These are phyloP conservation scores for Alternaria sp. DNA, from an alignment of 2,329 filamentous ascomycete genomes.

Conservation along the genomic window DNA sequence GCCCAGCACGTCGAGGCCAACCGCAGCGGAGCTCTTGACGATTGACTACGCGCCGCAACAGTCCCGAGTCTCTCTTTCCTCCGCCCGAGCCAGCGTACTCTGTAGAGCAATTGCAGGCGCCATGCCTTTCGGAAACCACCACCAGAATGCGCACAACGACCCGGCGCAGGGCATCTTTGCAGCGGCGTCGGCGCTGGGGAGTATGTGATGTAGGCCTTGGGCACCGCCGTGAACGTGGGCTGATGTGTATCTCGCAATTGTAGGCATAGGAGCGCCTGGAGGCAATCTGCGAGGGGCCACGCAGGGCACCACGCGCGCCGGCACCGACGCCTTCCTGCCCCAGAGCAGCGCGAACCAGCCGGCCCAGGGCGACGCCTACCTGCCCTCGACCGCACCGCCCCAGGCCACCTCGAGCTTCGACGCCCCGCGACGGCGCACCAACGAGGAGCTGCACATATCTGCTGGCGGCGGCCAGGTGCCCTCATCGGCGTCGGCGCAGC, in stretches of 20 bases:
- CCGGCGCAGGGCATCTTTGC: constrained; percentile 54
- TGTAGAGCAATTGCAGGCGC: constrained; percentile 21
- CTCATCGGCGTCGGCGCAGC: constrained; percentile 40
- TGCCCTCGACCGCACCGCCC: constrained; percentile 40
- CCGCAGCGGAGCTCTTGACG: constrained; percentile 7
- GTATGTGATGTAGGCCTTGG: neutral
- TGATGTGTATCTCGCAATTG: constrained; percentile 1
- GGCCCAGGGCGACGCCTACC: constrained; percentile 19
- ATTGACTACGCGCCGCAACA: constrained; percentile 16
- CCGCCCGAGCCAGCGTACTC: constrained; percentile 1
- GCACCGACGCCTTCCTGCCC: constrained; percentile 53
- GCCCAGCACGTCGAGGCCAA: constrained; percentile 8
- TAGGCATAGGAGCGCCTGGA: constrained; percentile 52
- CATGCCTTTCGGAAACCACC: constrained; percentile 50
- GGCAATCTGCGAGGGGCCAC: constrained; percentile 50
- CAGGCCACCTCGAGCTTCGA: constrained; percentile 56
- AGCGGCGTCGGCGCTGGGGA: constrained; percentile 55
- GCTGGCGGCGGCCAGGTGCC: constrained; percentile 49
- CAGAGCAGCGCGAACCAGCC: constrained; percentile 39
- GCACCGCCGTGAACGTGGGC: constrained; percentile 1
- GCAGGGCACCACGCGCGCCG: constrained; percentile 50
- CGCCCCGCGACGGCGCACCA: constrained; percentile 55
- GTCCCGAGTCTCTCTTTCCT: constrained; percentile 3
- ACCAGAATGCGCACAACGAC: constrained; percentile 39
- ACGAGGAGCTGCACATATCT: constrained; percentile 64